Evolutionary conservation across 768 basidiomycete species (phyloP).

Genomic region (Fistulinella prunicolor): DNA sequence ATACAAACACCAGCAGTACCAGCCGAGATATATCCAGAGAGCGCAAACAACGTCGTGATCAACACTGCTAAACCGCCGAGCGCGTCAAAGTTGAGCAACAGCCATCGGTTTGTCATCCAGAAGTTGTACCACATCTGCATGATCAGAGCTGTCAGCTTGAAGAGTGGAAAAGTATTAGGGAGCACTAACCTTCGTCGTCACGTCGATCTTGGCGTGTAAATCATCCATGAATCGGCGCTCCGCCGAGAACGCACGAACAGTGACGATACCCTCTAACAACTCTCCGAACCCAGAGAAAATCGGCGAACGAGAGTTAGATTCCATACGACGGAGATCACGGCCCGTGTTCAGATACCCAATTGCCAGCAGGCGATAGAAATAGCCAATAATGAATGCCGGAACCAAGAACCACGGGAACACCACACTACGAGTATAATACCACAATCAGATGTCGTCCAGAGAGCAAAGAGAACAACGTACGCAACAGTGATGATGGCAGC

Average conservation of each 20-base stretch:
- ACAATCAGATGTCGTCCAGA: constrained; percentile 6
- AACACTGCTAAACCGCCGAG: constrained; percentile 74
- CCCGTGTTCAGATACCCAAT: constrained; percentile 77
- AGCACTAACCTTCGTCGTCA: constrained; percentile 63
- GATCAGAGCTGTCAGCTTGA: background rate
- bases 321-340: constrained; percentile 84
- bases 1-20: constrained; percentile 74
- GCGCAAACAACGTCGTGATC: constrained; percentile 71
- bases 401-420: constrained; percentile 84
- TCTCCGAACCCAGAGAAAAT: constrained; percentile 84
- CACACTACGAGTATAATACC: constrained; percentile 36
- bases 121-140: constrained; percentile 74
- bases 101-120: constrained; percentile 90
- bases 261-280: constrained; percentile 85
- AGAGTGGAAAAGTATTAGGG: background rate
- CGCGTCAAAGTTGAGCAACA: constrained; percentile 77
- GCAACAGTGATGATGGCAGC: constrained; percentile 71
- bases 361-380: constrained; percentile 65
- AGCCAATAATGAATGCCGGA: constrained; percentile 72
- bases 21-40: constrained; percentile 56
- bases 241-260: constrained; percentile 86
- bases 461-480: constrained; percentile 37
- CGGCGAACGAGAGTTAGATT: constrained; percentile 81
- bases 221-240: constrained; percentile 75
- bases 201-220: constrained; percentile 70